Percentiles rank a stretch among this genome's conserved stretches.
Conservation (phyloP, 2,329 filamentous ascomycete species). For the Drechslerella dactyloides region DNA sequence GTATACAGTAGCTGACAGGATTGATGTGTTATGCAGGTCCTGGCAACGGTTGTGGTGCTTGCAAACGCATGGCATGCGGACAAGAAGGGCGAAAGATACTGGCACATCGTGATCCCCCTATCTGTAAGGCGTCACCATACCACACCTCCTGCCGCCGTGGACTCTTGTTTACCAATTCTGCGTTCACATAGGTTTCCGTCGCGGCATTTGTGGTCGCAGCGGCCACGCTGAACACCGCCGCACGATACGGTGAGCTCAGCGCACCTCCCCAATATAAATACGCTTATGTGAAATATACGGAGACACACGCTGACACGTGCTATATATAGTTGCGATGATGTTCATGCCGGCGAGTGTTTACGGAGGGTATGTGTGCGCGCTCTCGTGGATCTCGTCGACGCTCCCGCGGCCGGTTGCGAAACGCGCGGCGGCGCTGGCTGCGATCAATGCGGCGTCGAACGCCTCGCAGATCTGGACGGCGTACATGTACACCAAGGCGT, state of each 20-base stretch:
- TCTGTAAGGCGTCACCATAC: slow-evolving; percentile 55
- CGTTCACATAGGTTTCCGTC: slow-evolving; percentile 62
- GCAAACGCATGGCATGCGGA: slow-evolving; percentile 74
- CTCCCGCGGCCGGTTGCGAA: slow-evolving; percentile 78
- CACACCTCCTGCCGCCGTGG: too few relatives aligned
- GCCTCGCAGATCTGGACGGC: slow-evolving; percentile 72
- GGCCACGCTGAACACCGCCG: slow-evolving; percentile 66
- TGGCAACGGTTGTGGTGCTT: slow-evolving; percentile 68
- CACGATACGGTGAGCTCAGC: slow-evolving; percentile 67
- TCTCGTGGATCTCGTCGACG: slow-evolving; percentile 78
- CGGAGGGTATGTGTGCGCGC: slow-evolving; percentile 70
- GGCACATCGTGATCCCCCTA: slow-evolving; percentile 70
- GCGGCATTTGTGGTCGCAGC: slow-evolving; percentile 72
- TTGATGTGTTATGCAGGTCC: slow-evolving; percentile 53
- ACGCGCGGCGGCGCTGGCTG: slow-evolving; percentile 73
- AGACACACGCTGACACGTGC: not conserved
- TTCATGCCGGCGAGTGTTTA: slow-evolving; percentile 69
- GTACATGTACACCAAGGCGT: slow-evolving; percentile 69
- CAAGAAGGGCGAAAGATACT: slow-evolving; percentile 72
- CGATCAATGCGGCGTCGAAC: slow-evolving; percentile 77
- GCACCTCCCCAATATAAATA: too few relatives aligned
- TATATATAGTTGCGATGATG: slow-evolving; percentile 67
- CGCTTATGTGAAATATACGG: not conserved
- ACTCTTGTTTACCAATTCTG: too few relatives aligned
- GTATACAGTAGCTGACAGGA: slow-evolving; percentile 4